These are phyloP conservation scores for Proteromonas lacertae DNA, from an alignment of 352 stramenopile genomes.

Conservation along the genomic window DNA sequence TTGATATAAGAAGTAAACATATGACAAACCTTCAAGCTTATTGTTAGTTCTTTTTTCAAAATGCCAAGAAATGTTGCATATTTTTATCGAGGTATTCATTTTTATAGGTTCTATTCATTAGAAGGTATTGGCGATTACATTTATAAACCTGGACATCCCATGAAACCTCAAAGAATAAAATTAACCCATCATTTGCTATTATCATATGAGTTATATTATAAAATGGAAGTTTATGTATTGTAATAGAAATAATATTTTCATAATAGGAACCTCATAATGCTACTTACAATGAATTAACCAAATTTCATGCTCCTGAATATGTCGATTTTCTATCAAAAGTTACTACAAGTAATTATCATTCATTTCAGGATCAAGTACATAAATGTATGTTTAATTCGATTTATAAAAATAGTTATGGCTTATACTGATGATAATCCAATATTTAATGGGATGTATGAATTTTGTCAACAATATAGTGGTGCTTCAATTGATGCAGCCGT, in stretches of 20 bases:
- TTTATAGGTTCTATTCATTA: too few species aligned
- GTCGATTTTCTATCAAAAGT: slow-evolving; percentile 79
- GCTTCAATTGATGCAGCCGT: slow-evolving; percentile 74
- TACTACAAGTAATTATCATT: slow-evolving; percentile 44
- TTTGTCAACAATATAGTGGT: slow-evolving; percentile 63
- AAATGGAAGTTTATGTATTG: slow-evolving; percentile 96
- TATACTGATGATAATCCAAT: slow-evolving; percentile 87
- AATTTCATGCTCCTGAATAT: slow-evolving; percentile 87
- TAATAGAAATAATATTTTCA: slow-evolving; percentile 4
- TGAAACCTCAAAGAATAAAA: slow-evolving; percentile 86
- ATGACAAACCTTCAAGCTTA: too few species aligned
- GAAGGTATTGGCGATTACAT: slow-evolving; percentile 75
- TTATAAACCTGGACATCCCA: slow-evolving; percentile 71
- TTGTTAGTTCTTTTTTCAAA: too few species aligned
- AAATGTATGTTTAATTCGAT: background rate
- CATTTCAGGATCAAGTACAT: background rate
- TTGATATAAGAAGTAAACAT: too few species aligned
- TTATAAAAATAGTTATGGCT: slow-evolving; percentile 59
- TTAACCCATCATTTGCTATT: slow-evolving; percentile 92
- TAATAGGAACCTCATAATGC: slow-evolving; percentile 15
- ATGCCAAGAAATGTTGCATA: too few species aligned
- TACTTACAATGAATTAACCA: slow-evolving; percentile 54
- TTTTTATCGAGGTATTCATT: too few species aligned
- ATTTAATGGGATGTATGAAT: slow-evolving; percentile 94
- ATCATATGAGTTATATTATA: slow-evolving; percentile 81